Evolutionary conservation across 805 yeast genomes (phyloP).

Genomic region (Priceomyces medius): DNA sequence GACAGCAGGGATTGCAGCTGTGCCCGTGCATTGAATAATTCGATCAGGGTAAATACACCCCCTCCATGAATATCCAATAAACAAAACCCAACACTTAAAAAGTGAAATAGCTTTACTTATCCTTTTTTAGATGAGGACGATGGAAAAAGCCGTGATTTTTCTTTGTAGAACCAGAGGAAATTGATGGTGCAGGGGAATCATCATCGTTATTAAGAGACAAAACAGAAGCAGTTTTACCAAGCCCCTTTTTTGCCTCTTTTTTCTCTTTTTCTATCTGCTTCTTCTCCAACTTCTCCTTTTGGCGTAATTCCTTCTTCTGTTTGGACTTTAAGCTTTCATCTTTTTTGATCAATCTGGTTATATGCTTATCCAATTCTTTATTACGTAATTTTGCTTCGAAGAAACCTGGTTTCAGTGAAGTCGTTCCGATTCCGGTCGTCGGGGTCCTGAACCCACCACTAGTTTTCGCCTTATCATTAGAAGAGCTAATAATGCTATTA

Average conservation of each 20-base stretch:
- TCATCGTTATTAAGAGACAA: constrained; percentile 1
- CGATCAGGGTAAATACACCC: too few relatives aligned
- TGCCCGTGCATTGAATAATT: too few relatives aligned
- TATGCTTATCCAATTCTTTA: constrained; percentile 31
- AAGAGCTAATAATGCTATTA: background rate
- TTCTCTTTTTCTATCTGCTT: constrained; percentile 4
- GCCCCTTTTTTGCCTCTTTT: constrained; percentile 2
- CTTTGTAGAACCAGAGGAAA: constrained; percentile 5
- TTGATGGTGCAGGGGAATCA: constrained; percentile 6
- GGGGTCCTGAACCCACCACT: constrained; percentile 8
- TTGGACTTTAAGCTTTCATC: constrained; percentile 25
- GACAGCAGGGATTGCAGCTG: too few relatives aligned
- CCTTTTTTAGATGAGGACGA: constrained; percentile 14
- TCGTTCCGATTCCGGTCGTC: too few relatives aligned
- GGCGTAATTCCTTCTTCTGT: constrained; percentile 6
- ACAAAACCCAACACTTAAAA: too few relatives aligned
- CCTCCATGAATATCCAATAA: too few relatives aligned
- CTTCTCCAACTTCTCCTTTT: constrained; percentile 4
- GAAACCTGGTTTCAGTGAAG: background rate
- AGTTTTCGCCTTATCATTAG: constrained; percentile 13
- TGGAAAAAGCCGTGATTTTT: constrained; percentile 21
- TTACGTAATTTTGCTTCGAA: constrained; percentile 20
- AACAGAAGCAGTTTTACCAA: background rate
- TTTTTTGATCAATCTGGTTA: constrained; percentile 30
- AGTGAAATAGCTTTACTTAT: too few relatives aligned